These are phyloP conservation scores for Rubia occidens DNA, from an alignment of 305 asterid genomes.

Conservation along the genomic window DNA sequence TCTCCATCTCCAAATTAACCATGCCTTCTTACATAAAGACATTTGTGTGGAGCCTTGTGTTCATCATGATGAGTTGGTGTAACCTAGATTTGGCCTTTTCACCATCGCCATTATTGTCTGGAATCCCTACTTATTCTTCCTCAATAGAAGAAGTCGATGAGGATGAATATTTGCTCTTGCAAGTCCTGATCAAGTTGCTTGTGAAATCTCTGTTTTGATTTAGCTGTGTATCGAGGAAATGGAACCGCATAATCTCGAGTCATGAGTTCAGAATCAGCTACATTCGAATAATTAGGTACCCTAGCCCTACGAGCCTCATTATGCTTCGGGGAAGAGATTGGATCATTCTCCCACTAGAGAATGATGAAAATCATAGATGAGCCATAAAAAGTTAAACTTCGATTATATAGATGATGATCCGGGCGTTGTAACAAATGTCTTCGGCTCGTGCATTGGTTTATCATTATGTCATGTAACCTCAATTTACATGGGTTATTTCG, in stretches of 20 bases:
- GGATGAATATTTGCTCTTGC: conserved; percentile 4
- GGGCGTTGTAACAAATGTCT: not conserved
- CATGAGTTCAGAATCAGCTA: not conserved
- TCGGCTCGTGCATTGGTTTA: conserved; percentile 6
- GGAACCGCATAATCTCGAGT: conserved; percentile 6
- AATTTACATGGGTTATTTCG: not conserved
- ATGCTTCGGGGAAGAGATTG: not conserved
- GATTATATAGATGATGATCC: not conserved
- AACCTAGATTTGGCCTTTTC: not conserved
- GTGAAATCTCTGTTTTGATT: conserved; percentile 8
- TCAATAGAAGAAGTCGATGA: not conserved
- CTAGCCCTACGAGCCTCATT: not conserved
- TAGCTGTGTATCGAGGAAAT: conserved; percentile 8
- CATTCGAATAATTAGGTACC: not conserved
- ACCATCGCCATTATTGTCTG: no score
- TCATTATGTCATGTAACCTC: conserved; percentile 3
- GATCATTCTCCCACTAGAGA: not conserved
- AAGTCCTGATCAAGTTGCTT: conserved; percentile 9
- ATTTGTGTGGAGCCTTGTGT: not conserved
- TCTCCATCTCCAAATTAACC: no score
- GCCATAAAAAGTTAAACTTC: not conserved
- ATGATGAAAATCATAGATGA: not conserved
- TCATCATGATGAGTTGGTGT: not conserved
- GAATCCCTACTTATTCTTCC: not conserved
- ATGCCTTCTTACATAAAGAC: no score